A percentile compares a stretch with the other conserved stretches of the same genome.
These are phyloP conservation scores for Reutealis trisperma DNA, from an alignment of 345 rosid species.

Conservation along the genomic window DNA sequence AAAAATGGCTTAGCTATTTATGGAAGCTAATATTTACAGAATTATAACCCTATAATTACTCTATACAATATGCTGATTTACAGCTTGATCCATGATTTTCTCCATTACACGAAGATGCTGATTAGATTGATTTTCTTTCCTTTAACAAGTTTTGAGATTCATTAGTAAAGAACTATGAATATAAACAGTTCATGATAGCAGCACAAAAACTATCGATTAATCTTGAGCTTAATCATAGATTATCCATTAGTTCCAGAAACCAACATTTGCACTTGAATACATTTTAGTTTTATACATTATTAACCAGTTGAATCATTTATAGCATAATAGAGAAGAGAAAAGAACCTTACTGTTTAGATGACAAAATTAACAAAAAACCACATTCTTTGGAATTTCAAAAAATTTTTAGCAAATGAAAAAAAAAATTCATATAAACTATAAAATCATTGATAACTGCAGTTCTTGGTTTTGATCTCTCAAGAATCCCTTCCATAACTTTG, in stretches of 20 bases:
- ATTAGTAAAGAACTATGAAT: background rate
- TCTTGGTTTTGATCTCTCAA: background rate
- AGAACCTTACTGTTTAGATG: background rate
- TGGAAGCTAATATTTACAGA: too few relatives aligned
- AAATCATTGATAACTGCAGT: background rate
- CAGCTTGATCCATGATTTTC: too few relatives aligned
- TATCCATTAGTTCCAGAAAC: background rate
- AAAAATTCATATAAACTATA: background rate
- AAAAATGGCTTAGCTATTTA: too few relatives aligned
- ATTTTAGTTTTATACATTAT: background rate
- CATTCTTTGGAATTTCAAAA: background rate
- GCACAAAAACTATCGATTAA: too few relatives aligned
- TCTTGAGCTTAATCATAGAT: background rate
- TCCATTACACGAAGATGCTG: too few relatives aligned
- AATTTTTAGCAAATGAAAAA: background rate
- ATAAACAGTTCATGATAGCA: too few relatives aligned
- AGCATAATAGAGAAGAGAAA: background rate
- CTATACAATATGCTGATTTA: too few relatives aligned
- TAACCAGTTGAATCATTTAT: background rate
- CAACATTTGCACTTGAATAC: background rate
- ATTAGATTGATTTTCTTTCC: too few relatives aligned
- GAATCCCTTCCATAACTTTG: background rate
- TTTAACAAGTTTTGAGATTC: background rate
- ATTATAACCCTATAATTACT: too few relatives aligned
- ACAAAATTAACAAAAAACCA: background rate